These are phyloP conservation scores for Phytophthora agathidicida DNA, from an alignment of 352 stramenopile genomes.

Conservation along the genomic window DNA sequence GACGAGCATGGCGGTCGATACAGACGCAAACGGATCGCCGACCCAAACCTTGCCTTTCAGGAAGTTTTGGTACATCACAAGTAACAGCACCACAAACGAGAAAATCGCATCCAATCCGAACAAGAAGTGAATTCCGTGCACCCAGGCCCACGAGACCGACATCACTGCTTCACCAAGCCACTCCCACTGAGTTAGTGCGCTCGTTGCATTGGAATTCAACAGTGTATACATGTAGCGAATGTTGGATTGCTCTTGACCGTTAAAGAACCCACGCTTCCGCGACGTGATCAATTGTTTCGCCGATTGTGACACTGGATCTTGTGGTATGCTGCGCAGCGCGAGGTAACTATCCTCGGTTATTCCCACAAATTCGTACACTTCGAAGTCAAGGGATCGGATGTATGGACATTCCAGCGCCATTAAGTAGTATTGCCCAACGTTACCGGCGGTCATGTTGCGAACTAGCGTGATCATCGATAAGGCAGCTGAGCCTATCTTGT, in stretches of 20 bases:
- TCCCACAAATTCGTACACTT: conserved; percentile 29
- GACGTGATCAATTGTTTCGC: conserved; percentile 32
- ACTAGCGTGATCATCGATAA: conserved; percentile 35
- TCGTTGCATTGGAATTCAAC: conserved; percentile 16
- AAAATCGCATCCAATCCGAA: conserved; percentile 37
- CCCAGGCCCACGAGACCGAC: conserved; percentile 42
- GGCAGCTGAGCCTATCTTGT: conserved; percentile 19
- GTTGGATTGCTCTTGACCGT: conserved; percentile 38
- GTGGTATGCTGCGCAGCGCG: conserved; percentile 22
- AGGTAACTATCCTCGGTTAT: conserved; percentile 29
- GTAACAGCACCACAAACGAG: conserved; percentile 31
- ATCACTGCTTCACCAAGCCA: conserved; percentile 31
- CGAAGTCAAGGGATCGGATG: conserved; percentile 30
- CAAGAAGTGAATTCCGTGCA: conserved; percentile 40
- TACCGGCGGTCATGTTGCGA: conserved; percentile 16
- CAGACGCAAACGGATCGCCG: conserved; percentile 46
- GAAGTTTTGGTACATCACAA: conserved; percentile 36
- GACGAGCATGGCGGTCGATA: conserved; percentile 31
- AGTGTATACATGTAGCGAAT: conserved; percentile 33
- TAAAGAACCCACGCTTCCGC: conserved; percentile 34
- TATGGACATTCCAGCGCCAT: conserved; percentile 41
- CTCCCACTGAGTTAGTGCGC: conserved; percentile 20
- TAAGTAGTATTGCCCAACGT: conserved; percentile 22
- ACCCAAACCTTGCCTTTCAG: conserved; percentile 44
- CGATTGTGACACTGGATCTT: conserved; percentile 8